These are phyloP conservation scores for Lentithecium fluviatile DNA, from an alignment of 495 filamentous ascomycete species.

Conservation along the genomic window DNA sequence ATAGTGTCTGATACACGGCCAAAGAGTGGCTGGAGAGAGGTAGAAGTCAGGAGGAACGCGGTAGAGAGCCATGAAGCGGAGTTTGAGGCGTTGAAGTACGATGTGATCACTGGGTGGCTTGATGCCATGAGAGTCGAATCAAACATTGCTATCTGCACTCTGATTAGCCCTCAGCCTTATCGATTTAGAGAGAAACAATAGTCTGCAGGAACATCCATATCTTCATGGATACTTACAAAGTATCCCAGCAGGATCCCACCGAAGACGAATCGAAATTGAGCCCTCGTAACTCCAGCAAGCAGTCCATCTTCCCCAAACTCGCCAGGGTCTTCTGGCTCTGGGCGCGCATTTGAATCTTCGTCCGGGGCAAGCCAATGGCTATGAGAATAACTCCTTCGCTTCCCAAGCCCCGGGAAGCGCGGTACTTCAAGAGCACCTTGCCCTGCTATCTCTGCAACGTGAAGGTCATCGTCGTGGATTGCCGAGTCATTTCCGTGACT, in stretches of 20 bases:
- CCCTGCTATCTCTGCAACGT: neutral
- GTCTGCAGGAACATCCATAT: neutral
- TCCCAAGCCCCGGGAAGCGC: slow-evolving; percentile 1
- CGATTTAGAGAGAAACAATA: neutral
- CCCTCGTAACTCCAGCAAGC: slow-evolving; percentile 27
- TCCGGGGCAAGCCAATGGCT: slow-evolving; percentile 33
- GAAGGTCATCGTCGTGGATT: slow-evolving; percentile 16
- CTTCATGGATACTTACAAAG: slow-evolving; percentile 33
- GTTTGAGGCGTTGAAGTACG: slow-evolving; percentile 72
- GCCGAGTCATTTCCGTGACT: slow-evolving; percentile 11
- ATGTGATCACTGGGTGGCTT: slow-evolving; percentile 77
- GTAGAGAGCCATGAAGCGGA: slow-evolving; percentile 79
- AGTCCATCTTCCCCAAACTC: slow-evolving; percentile 23
- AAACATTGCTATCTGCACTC: slow-evolving; percentile 55
- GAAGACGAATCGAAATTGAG: slow-evolving; percentile 56
- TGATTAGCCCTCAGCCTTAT: neutral
- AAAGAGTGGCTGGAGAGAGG: slow-evolving; percentile 70
- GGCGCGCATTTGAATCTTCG: slow-evolving; percentile 17
- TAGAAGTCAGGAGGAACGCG: slow-evolving; percentile 73
- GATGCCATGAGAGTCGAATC: slow-evolving; percentile 81
- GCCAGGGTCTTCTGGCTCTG: slow-evolving; percentile 3
- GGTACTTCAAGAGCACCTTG: slow-evolving; percentile 15
- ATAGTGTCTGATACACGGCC: slow-evolving; percentile 71
- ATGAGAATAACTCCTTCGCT: slow-evolving; percentile 22
- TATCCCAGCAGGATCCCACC: slow-evolving; percentile 50